phyloP scores from a whole-genome alignment of 768 basidiomycete species.

The Fistulinella prunicolor region DNA sequence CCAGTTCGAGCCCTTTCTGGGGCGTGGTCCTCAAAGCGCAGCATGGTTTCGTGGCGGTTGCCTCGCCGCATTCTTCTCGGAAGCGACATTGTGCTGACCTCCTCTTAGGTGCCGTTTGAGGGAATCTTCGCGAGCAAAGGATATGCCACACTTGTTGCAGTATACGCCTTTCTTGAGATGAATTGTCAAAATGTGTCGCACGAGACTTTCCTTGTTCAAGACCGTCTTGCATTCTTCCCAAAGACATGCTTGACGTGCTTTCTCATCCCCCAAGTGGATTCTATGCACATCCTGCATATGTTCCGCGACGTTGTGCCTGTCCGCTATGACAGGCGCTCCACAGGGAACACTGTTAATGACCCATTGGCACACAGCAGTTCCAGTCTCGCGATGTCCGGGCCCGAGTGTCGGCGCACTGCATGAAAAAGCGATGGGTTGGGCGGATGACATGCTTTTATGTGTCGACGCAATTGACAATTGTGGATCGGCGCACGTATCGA shows the following conservation, averaged over 20 bases:
- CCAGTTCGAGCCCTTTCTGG: no score
- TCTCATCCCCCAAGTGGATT: slow-evolving; percentile 18
- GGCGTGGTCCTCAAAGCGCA: neutral
- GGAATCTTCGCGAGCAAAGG: slow-evolving; percentile 30
- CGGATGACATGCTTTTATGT: neutral
- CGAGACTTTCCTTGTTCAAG: slow-evolving; percentile 31
- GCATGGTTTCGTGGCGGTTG: neutral
- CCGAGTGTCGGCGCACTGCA: neutral
- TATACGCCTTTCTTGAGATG: slow-evolving; percentile 17
- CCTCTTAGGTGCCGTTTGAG: slow-evolving; percentile 26
- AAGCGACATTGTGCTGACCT: slow-evolving; percentile 5
- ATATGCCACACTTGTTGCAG: slow-evolving; percentile 16
- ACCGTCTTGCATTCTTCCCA: slow-evolving; percentile 18
- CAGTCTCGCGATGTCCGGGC: neutral
- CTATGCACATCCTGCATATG: slow-evolving; percentile 17
- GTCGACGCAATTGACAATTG: neutral
- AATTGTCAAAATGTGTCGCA: slow-evolving; percentile 26
- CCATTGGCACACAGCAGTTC: slow-evolving; percentile 14
- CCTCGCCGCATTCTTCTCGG: neutral
- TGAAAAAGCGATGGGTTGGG: neutral
- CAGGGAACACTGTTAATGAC: slow-evolving; percentile 5
- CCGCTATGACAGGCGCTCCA: neutral
- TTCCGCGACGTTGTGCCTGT: slow-evolving; percentile 15
- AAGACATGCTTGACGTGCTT: slow-evolving; percentile 7
- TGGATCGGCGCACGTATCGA: neutral